Evolutionary conservation across 2,329 filamentous ascomycete genomes (phyloP).

Genomic region (Sclerotinia spermophila): DNA sequence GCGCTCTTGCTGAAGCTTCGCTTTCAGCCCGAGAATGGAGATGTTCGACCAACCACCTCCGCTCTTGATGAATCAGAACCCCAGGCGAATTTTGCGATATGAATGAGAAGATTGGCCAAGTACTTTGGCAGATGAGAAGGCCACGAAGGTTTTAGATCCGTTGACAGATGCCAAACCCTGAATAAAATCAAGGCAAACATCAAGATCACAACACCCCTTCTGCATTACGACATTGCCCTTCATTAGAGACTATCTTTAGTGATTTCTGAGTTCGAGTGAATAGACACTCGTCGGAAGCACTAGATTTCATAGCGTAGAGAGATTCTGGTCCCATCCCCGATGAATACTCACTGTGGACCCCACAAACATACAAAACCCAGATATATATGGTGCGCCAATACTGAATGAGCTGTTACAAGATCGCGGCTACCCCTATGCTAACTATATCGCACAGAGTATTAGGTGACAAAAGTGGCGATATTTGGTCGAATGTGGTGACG

Average conservation of each 20-base stretch:
- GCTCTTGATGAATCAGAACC: background rate
- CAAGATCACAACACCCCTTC: background rate
- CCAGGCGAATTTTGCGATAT: background rate
- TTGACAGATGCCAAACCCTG: background rate
- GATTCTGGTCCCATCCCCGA: constrained; percentile 39
- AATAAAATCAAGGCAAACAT: background rate
- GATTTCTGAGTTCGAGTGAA: background rate
- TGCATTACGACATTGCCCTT: background rate
- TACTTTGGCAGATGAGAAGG: background rate
- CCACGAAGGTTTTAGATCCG: background rate
- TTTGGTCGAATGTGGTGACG: constrained; percentile 62
- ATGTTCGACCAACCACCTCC: background rate
- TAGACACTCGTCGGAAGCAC: constrained; percentile 41
- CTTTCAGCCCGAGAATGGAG: background rate
- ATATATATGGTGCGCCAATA: constrained; percentile 27
- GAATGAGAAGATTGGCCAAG: background rate
- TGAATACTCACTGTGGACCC: constrained; percentile 37
- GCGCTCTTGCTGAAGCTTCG: background rate
- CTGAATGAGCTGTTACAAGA: no score
- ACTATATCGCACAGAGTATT: constrained; percentile 67
- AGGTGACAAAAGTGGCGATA: constrained; percentile 52
- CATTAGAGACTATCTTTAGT: background rate
- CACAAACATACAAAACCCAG: constrained; percentile 25
- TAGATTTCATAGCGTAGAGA: constrained; percentile 41
- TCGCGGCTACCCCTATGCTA: background rate